Evolutionary conservation across 1,284 basidiomycete genomes (phyloP).

Genomic region (Ganoderma resinaceum): DNA sequence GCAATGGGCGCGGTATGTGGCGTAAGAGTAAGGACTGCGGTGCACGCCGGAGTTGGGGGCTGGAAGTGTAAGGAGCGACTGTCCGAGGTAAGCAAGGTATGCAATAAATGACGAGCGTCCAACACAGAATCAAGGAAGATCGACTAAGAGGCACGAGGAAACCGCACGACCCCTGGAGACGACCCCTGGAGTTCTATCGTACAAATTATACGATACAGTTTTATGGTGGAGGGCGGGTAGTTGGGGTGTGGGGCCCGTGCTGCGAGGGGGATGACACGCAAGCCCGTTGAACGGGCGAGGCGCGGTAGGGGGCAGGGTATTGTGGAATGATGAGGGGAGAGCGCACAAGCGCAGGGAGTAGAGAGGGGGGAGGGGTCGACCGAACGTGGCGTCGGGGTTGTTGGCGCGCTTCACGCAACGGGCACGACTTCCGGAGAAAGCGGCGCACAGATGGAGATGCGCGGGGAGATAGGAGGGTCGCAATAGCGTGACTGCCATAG

Average conservation of each 20-base stretch:
- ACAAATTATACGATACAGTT: constrained; percentile 32
- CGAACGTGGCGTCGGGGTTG: neutral
- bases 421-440: constrained; percentile 30
- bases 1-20: constrained; percentile 7
- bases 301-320: neutral
- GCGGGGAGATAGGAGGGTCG: constrained; percentile 31
- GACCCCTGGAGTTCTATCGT: constrained; percentile 29
- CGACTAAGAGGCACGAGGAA: constrained; percentile 30
- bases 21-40: constrained; percentile 14
- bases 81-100: constrained; percentile 13
- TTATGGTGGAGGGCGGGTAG: constrained; percentile 16
- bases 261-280: constrained; percentile 3
- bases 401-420: constrained; percentile 26
- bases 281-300: neutral
- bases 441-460: constrained; percentile 27
- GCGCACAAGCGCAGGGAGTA: neutral
- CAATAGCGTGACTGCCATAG: constrained; percentile 32
- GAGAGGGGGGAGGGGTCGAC: neutral
- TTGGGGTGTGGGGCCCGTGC: constrained; percentile 6
- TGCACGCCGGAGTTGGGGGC: neutral
- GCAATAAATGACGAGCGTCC: constrained; percentile 23
- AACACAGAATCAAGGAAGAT: constrained; percentile 17
- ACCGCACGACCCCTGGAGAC: constrained; percentile 23
- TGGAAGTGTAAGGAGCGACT: constrained; percentile 6
- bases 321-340: neutral